Base-by-base conservation (phyloP, 257 asterid species). In the Penstemon davidsonii region DNA sequence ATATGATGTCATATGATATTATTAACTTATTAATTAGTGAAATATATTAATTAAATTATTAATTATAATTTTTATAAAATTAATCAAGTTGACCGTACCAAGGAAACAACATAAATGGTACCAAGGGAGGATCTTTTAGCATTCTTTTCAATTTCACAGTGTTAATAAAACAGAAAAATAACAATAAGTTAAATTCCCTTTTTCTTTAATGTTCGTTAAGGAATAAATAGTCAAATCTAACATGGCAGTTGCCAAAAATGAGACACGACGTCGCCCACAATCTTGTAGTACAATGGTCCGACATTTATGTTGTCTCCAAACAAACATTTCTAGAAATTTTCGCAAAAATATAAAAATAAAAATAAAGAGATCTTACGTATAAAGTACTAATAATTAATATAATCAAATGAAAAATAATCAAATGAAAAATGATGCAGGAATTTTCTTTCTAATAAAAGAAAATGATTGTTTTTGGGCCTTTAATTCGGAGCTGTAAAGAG, bases 231-330 rank as follows among this genome's bases (percentile, higher is more conserved):
- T 12, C 65, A 54, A 74, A 69, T 9, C n/a, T 68, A 66, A 64
- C 45, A 69, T 13, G 68, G 59, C 69, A 70, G 78, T 69, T 56
- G 71, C 8, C 38, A 36, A 15, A 53, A 62, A 59, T 7, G 4
- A 25, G 40, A 56, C 62, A 5, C 64, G 73, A 73, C 77, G 67
- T 71, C 49, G 60, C 80, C 87, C 81, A 67, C 71, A 81, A 80
- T 76, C 83, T 78, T 80, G 85, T 85, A 82, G 69, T 70, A 71
- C 86, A 82, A 76, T 9, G 79, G 78, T 25, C 81, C 84, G 72
- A 69, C 81, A 15, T 55, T 10, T 58, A 39, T 68, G 73, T 53
- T 67, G 49, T 62, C 73, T n/a, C 69, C 12, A 33, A 42, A 38
- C 67, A 7, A 43, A 19, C 50, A 43, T 39, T 57, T 63, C 66